These are phyloP conservation scores for Skeletonema marinoi DNA, from an alignment of 108 stramenopile species.

Conservation along the genomic window DNA sequence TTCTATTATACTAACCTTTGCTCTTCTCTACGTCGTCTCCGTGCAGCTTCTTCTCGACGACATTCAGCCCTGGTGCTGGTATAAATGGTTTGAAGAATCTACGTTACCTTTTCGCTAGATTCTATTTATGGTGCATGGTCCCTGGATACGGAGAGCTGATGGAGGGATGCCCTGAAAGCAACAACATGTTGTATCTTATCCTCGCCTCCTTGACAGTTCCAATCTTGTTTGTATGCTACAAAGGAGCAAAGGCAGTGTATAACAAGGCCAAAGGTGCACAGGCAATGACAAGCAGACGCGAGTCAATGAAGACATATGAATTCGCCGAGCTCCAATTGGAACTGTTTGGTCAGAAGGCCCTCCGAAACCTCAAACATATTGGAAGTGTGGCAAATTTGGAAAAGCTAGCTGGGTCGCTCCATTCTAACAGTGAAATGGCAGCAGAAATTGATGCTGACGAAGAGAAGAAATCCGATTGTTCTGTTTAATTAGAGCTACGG, in stretches of 20 bases:
- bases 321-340: constrained; percentile 36
- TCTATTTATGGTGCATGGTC: constrained; percentile 74
- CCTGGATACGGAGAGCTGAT: constrained; percentile 54
- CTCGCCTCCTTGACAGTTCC: constrained; percentile 45
- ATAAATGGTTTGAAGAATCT: constrained; percentile 55
- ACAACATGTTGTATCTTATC: constrained; percentile 47
- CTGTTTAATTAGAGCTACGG: neutral
- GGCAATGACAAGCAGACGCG: constrained; percentile 7
- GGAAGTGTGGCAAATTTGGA: constrained; percentile 17
- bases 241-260: neutral
- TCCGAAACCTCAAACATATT: constrained; percentile 26
- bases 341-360: constrained; percentile 30
- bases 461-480: neutral
- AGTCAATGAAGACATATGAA: constrained; percentile 28
- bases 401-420: constrained; percentile 10
- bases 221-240: constrained; percentile 34
- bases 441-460: neutral
- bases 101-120: constrained; percentile 64
- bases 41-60: constrained; percentile 64
- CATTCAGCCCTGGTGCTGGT: constrained; percentile 65
- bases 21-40: neutral
- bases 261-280: constrained; percentile 8
- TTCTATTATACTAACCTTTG: neutral
- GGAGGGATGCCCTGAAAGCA: constrained; percentile 69
- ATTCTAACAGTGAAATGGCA: neutral